These are phyloP conservation scores for Chlamydomonas sphaeroides DNA, from an alignment of 139 green algal species.

Conservation along the genomic window DNA sequence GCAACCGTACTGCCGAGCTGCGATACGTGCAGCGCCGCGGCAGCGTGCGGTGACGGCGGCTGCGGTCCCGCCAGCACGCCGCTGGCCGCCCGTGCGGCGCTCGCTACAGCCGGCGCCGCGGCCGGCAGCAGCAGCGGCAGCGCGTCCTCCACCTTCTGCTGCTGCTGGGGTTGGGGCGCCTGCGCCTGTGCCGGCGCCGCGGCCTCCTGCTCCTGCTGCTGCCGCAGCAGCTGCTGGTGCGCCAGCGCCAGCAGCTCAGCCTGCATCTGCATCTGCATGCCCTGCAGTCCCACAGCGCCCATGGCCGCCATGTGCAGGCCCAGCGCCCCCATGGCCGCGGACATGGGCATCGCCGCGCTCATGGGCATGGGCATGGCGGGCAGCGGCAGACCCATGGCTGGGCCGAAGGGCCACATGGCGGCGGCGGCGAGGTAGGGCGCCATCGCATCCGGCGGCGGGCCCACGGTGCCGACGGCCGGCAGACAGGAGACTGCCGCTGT, in stretches of 20 bases:
- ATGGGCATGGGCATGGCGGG: background rate
- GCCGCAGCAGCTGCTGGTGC: background rate
- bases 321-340: background rate
- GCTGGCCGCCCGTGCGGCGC: no score
- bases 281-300: background rate
- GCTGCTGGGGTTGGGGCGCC: background rate
- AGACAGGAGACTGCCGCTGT: background rate
- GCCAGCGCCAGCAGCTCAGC: background rate
- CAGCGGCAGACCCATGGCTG: background rate
- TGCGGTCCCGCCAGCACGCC: no score
- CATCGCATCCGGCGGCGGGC: background rate
- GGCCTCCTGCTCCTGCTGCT: background rate
- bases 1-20: background rate
- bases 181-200: background rate
- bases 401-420: slow-evolving; percentile 5
- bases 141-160: background rate
- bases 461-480: background rate
- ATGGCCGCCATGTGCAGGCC: background rate
- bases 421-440: background rate
- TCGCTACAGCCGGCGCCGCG: no score
- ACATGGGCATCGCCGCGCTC: background rate
- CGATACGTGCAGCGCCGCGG: no score
- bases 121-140: no score
- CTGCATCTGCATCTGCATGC: background rate
- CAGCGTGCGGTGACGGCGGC: background rate